Evolutionary conservation across 345 rosid genomes (phyloP).

Genomic region (Leavenworthia alabamica): DNA sequence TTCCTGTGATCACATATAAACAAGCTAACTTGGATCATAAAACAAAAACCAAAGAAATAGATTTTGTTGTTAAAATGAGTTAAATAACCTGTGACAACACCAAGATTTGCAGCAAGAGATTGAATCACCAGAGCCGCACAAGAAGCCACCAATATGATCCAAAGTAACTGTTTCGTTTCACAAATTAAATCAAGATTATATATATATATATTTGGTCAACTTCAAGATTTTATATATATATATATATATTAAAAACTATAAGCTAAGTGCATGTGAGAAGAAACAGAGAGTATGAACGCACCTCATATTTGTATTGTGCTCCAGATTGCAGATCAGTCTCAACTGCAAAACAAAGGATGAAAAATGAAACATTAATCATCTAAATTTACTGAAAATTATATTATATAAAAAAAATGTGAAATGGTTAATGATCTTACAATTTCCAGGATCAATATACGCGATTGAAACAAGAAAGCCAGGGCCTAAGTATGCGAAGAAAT

Average conservation of each 20-base stretch:
- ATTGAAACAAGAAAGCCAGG: conserved; percentile 96
- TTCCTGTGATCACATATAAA: conserved; percentile 38
- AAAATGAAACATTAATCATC: not conserved
- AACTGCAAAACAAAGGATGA: conserved; percentile 46
- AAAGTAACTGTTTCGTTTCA: conserved; percentile 55
- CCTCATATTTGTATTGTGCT: conserved; percentile 80
- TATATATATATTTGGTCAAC: no score
- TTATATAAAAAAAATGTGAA: not conserved
- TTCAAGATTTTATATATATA: no score
- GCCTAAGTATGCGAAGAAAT: conserved; percentile 78
- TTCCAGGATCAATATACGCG: conserved; percentile 97
- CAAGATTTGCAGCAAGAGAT: conserved; percentile 89
- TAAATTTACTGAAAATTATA: not conserved
- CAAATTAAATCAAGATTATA: not conserved
- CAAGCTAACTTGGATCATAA: not conserved
- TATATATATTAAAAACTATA: not conserved
- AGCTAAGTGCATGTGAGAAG: not conserved
- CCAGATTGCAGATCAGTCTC: conserved; percentile 96
- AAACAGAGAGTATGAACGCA: conserved; percentile 14
- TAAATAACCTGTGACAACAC: conserved; percentile 87
- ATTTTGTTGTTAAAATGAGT: not conserved
- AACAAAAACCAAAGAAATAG: not conserved
- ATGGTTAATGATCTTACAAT: conserved; percentile 44
- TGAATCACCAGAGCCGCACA: conserved; percentile 90
- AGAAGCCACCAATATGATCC: conserved; percentile 92